Evolutionary conservation across 345 rosid genomes (phyloP).

Genomic region (Salix udensis): DNA sequence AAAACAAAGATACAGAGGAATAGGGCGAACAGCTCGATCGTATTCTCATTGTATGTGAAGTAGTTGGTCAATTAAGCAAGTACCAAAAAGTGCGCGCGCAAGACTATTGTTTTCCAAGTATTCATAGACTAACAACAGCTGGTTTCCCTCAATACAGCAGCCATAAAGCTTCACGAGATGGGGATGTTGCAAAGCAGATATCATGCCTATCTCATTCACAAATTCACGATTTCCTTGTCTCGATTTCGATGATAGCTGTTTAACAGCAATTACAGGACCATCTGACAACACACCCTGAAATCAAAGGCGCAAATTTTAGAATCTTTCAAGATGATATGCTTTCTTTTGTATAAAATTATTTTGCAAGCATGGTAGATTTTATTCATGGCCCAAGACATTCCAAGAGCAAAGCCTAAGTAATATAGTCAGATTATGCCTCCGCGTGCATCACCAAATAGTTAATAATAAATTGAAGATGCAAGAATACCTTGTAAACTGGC

Average conservation of each 20-base stretch:
- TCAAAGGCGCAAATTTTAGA: constrained; percentile 7
- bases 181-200: constrained; percentile 64
- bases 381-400: background rate
- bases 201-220: constrained; percentile 65
- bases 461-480: background rate
- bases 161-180: constrained; percentile 60
- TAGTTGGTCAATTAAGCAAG: background rate
- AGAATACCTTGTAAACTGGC: constrained; percentile 77
- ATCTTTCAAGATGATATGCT: background rate
- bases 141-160: constrained; percentile 62
- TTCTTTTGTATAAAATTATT: too few species aligned
- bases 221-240: constrained; percentile 71
- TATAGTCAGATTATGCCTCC: too few species aligned
- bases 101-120: constrained; percentile 64
- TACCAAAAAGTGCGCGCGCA: constrained; percentile 64
- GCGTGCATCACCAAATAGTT: background rate
- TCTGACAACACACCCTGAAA: constrained; percentile 53
- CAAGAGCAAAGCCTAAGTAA: too few species aligned
- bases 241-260: constrained; percentile 65
- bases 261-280: constrained; percentile 57
- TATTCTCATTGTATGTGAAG: background rate
- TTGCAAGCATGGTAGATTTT: background rate
- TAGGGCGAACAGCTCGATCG: background rate
- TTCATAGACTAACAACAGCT: constrained; percentile 54
- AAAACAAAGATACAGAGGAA: background rate